Percentiles rank a stretch among this genome's conserved stretches.
These are phyloP conservation scores for Coccomyxa subellipsoidea DNA, from an alignment of 163 green algal species.

Conservation along the genomic window DNA sequence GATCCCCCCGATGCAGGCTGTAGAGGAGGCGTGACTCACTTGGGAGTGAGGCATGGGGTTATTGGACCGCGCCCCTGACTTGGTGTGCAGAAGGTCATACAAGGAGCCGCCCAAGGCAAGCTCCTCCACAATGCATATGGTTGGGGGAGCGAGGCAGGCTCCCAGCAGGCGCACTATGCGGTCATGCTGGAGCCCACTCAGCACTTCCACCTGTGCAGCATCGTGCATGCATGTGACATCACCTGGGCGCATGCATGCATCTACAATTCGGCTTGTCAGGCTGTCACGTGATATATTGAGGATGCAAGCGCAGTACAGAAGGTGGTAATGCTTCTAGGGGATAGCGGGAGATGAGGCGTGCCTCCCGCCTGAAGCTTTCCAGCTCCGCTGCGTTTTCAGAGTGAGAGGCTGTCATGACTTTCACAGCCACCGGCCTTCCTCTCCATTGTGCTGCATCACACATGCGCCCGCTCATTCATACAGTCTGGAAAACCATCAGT, in stretches of 20 bases:
- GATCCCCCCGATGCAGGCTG: no score
- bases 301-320: no score
- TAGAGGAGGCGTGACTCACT: neutral
- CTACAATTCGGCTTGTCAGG: no score
- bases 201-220: constrained; percentile 6
- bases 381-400: constrained; percentile 1
- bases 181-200: constrained; percentile 19
- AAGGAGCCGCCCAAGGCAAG: constrained; percentile 55
- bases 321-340: no score
- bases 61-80: neutral
- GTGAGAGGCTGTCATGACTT: constrained; percentile 65
- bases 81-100: constrained; percentile 50
- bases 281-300: no score
- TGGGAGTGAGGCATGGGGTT: constrained; percentile 7
- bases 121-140: constrained; percentile 58
- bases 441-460: constrained; percentile 25
- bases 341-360: neutral
- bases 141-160: constrained; percentile 51
- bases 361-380: constrained; percentile 55
- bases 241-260: no score
- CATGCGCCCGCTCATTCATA: no score
- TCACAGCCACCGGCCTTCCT: constrained; percentile 58
- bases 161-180: constrained; percentile 31
- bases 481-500: no score
- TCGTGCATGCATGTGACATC: neutral